Evolutionary conservation across 1,139 yeast species (phyloP), one percentile per base, ranked within the genome.

Genomic region (Nadsonia commutata): DNA sequence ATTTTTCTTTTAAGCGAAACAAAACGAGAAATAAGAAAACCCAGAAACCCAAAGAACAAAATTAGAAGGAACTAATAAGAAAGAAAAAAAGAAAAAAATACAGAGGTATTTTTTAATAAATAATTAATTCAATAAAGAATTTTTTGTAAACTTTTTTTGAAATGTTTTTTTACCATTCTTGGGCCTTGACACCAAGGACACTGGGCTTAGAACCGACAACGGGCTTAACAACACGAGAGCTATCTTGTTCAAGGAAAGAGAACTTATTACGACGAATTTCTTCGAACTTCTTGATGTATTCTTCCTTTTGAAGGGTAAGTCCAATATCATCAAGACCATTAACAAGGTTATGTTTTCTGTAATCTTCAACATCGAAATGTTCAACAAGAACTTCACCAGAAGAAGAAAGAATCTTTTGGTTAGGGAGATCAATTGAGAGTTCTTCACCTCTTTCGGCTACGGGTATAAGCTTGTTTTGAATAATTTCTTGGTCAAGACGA

Each of bases 271-370:
- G 78, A 71, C 98, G 83, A 51, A 66, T 65, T 31, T 66, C 72
- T 68, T 90, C 98, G 59, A 78, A 90, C 54, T 76, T 71, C 46
- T 63, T 49, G 52, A 90, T 90, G 62, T 59, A 76, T 45, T 76
- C 75, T 65, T 84, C 95, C 67, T 86, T 86, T 64, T 86, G 93
- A 58, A 90, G 68, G 43, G 98, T 90, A 58, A 90, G 75, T 38
- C 97, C 97, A 65, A 90, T 90, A 62, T 90, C 98, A 61, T 90
- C 98, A 49, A 90, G 77, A 49, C 98, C 98, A 53, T 90, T 85
- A 47, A 88, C 70, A 55, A 90, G 73, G 62, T 97, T 90, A 65
- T 86, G 94, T 68, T 88, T 88, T 71, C 96, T 80, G 73, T 86
- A 90, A 39, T 70, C 73, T 64, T 88, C 97, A 48, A 90, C 76